Evolutionary conservation across 305 asterid genomes (phyloP), one percentile per base, ranked within the genome.

Genomic region (Ilex paraguariensis): DNA sequence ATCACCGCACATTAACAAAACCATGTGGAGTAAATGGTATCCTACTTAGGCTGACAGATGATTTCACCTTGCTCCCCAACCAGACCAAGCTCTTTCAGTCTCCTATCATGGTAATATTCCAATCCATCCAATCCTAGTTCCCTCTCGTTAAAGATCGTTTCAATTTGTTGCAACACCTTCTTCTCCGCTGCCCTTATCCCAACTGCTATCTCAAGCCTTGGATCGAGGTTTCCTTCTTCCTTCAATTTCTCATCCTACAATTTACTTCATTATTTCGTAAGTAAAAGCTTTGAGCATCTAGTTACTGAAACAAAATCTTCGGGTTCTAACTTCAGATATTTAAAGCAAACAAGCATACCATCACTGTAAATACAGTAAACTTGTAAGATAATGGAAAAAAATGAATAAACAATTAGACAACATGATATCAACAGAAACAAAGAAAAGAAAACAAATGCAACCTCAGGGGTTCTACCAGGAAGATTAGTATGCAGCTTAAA

Each of bases 1-100:
- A 11, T 42, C 8, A 1, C 2, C 1, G 48, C 8, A 42, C 10
- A 42, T 11, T 42, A 11, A 7, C 48, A 6, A 6, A 6, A 7
- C 12, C 10, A 42, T 42, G 28, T 42, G 28, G 28, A 12, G 51
- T 8, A 14, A 15, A 8, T 5, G 52, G 16, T 13, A 42, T 2
- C 48, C 48, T 50, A 50, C 54, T 50, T 50, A 12, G 17, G 44
- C 15, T 45, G 28, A 21, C 28, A 21, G 28, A 93, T 90, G 11
- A 93, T 87, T 12, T 93, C 98, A 63, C 97, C 96, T 83, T 90
- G 94, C 61, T 93, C 94, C 58, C 98, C 98, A 58, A 85, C 91
- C 30, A 92, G 78, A 59, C 94, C 97, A 75, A 87, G 97, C 77
- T 87, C 94, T 66, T 93, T 87, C 51, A 86, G 88, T 79, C 98